Evolutionary conservation across 495 filamentous ascomycete genomes (phyloP), one percentile per base, ranked within the genome.

Genomic region (Podospora fimiseda): DNA sequence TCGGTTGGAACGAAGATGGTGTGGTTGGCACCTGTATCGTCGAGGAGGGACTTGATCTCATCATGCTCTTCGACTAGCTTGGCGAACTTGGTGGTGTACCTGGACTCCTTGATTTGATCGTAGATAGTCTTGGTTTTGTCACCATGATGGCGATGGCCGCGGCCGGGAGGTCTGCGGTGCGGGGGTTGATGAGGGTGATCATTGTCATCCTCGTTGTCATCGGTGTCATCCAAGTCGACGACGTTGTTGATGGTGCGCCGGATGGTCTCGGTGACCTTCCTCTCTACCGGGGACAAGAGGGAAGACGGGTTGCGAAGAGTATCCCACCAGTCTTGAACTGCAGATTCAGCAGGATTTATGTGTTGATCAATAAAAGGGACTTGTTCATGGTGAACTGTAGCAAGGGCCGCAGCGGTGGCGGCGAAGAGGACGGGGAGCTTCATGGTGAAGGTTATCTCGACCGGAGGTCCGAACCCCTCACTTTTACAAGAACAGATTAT

Each of bases 1-100:
- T 95, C 83, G 2, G 80, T 83, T 2, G 90, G 89, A 18, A 87
- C 85, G 58, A 96, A 93, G 54, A 90, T 64, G 3, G 90, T 95
- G 61, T 84, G 77, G 60, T 93, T 90, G 15, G 76, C 67, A 19
- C 74, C 60, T 9, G 83, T 89, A 57, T 80, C 76, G 59, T 91
- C 86, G 41, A 96, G 80, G 14, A 80, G 61, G 16, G 81, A 59
- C 33, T 89, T 81, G 15, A 96, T 71, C 21, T 91, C 82, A 5
- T 77, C 70, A 65, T 85, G 80, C 51, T 87, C 74, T 49, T 85
- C 76, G 66, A 95, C 76, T 27, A 93, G 73, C 55, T 82, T 74
- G 18, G 84, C 82, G 39, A 95, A 81, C 64, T 81, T 87, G 30
- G 78, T 83, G 18, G 87, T 90, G 70, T 90, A 80, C 54, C 87